Evolutionary conservation across 2,329 filamentous ascomycete species (phyloP), one percentile per base, ranked within the genome.

Genomic region (Colletotrichum orbiculare): DNA sequence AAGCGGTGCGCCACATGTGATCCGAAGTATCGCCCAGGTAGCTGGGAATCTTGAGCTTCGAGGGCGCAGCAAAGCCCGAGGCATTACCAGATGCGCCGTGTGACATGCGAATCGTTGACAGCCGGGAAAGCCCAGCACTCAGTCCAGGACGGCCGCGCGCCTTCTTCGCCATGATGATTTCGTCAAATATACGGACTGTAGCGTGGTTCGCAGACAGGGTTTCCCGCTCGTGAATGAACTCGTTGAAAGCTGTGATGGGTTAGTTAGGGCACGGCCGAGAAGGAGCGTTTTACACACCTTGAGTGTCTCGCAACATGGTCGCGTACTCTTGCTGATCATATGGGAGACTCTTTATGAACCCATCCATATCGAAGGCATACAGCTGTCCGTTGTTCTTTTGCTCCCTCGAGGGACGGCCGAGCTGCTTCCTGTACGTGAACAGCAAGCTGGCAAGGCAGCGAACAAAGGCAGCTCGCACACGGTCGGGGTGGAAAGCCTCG

Each of bases 221-320:
- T 77, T 96, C 92, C 49, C 92, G 87, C 71, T 94, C 91, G 72
- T 95, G 91, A 67, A 96, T 91, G 75, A 96, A 96, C 75, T 95
- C 91, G 70, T 93, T 93, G 75, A 94, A 93, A 53, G 71, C 74
- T 75, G 57, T 68, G 52, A 67, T 67, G 15, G 35, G 61, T 76
- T 63, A 76, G 70, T 47, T 56, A 52, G 6, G 8, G 17, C 13
- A 35, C 9, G 42, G 1, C 45, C 43, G 41, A 10, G 6, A 17
- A 17, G 39, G 2, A 39, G n/a, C 13, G 49, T 17, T 13, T 25
- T 17, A 47, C 45, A 17, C 82, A 89, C 88, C 85, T 82, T 90
- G 88, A 15, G 88, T 90, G 68, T 90, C 87, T 70, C 85, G 84
- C 81, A 90, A 83, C 86, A 89, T 88, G 15, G 74, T 77, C 15